Evolutionary conservation across 2,329 filamentous ascomycete species (phyloP), one percentile per base, ranked within the genome.

Genomic region (Aureobasidium mangrovei): DNA sequence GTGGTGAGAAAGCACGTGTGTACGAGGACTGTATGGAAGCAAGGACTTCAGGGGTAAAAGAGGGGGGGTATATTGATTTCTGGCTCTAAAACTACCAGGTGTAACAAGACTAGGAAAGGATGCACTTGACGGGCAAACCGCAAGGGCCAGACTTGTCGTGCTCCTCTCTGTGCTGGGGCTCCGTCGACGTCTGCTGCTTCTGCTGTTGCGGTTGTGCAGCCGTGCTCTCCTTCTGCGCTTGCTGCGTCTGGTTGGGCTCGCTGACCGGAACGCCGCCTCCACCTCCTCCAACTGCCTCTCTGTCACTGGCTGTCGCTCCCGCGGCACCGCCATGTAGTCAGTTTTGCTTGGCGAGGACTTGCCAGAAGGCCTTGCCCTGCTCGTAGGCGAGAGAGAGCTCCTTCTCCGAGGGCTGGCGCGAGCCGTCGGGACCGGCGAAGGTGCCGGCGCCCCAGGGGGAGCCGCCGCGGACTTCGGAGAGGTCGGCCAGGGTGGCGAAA

Each of bases 391-490:
- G 68, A 70, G 86, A 78, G 59, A 95, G 74, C 78, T 98, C 93
- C 62, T 82, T 77, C 7, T 74, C 68, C 12, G 78, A 75, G 47
- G 93, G 93, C 77, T 91, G 84, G 66, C 93, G 85, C 56, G 85
- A 88, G 63, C 93, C 93, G 64, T 96, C 89, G 57, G 43, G 43
- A 27, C 82, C 66, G 59, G 91, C 78, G 64, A 95, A 94, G 60
- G 91, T 95, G 67, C 93, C 93, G 33, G 91, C 91, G 65, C 91
- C 93, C 93, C 93, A 98, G 38, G 93, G 79, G 58, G 80, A 83
- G 58, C 93, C 93, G 66, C 93, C 93, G 69, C 87, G 88, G 59
- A 93, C 78, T 77, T 96, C 90, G 31, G 67, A 68, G 35, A 95
- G 70, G 73, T 91, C 84, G 60, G 83, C 69, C 60, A 95, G 73